Percentiles rank a stretch among this genome's conserved stretches.
phyloP scores from a whole-genome alignment of 768 basidiomycete genomes.

The Lepiota brunneoincarnata region DNA sequence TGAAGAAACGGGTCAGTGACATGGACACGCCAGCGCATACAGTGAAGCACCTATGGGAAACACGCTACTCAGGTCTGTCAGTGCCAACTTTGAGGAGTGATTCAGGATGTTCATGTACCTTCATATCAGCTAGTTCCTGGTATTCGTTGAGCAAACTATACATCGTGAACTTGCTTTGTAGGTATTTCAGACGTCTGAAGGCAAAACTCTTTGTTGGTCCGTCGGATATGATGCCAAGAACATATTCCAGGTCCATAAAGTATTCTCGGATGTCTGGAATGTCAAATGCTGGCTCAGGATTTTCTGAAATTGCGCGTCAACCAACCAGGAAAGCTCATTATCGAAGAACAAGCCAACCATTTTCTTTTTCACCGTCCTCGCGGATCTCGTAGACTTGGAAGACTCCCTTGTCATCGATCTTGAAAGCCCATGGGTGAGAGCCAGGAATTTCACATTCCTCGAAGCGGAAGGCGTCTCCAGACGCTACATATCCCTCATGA shows the following conservation, averaged over 20 bases:
- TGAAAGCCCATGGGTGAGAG: constrained; percentile 58
- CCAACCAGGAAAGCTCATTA: not conserved
- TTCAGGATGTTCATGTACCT: constrained; percentile 48
- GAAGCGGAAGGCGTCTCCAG: constrained; percentile 61
- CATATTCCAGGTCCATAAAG: constrained; percentile 92
- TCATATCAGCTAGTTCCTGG: constrained; percentile 95
- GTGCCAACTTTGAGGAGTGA: not conserved
- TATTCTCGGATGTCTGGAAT: constrained; percentile 91
- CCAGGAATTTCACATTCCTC: constrained; percentile 75
- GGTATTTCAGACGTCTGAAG: constrained; percentile 85
- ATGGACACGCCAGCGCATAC: not conserved
- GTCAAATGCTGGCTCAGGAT: constrained; percentile 60
- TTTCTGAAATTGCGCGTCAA: constrained; percentile 13
- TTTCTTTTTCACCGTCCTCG: constrained; percentile 25
- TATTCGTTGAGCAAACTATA: constrained; percentile 89
- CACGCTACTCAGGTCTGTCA: constrained; percentile 41
- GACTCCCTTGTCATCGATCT: constrained; percentile 85
- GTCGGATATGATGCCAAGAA: constrained; percentile 87
- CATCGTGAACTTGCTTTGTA: constrained; percentile 93
- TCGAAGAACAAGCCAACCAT: constrained; percentile 15
- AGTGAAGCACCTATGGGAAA: constrained; percentile 73
- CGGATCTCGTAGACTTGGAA: constrained; percentile 71
- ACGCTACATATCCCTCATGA: constrained; percentile 28
- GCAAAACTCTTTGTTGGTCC: constrained; percentile 97
- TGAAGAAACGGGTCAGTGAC: constrained; percentile 25